Percentiles rank a stretch among this genome's conserved stretches.
Conservation (phyloP, 805 yeast species). For the Alloascoidea africana region DNA sequence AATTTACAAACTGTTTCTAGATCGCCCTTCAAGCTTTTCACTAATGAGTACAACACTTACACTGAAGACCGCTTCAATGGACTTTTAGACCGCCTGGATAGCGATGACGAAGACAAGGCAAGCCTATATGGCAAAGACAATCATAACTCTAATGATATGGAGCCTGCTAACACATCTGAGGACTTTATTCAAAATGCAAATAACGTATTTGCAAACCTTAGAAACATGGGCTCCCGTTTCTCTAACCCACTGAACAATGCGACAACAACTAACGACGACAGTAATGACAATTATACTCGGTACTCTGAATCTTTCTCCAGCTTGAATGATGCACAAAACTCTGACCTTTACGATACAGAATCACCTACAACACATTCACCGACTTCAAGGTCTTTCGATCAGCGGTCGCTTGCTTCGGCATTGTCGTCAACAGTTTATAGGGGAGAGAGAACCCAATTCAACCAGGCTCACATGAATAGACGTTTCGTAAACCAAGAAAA, state of each 20-base stretch:
- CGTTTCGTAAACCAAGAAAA: not conserved
- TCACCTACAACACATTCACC: not conserved
- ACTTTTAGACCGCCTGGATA: slow-evolving; percentile 2
- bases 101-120: not conserved
- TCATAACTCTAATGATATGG: not conserved
- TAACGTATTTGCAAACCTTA: not conserved
- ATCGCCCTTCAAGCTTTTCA: slow-evolving; percentile 2
- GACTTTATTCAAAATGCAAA: not conserved
- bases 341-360: not conserved
- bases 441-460: not conserved
- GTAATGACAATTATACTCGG: not conserved
- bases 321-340: not conserved
- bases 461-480: not conserved
- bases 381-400: not conserved
- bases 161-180: not conserved
- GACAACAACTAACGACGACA: slow-evolving; percentile 1
- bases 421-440: not conserved
- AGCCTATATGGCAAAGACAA: not conserved
- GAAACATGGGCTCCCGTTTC: not conserved
- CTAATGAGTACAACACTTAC: slow-evolving; percentile 1
- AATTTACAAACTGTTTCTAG: not conserved
- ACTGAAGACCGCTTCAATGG: not conserved
- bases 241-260: not conserved
- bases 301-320: not conserved
- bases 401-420: not conserved